Conservation (phyloP, 805 yeast species). For the Starmera dryadoides region DNA sequence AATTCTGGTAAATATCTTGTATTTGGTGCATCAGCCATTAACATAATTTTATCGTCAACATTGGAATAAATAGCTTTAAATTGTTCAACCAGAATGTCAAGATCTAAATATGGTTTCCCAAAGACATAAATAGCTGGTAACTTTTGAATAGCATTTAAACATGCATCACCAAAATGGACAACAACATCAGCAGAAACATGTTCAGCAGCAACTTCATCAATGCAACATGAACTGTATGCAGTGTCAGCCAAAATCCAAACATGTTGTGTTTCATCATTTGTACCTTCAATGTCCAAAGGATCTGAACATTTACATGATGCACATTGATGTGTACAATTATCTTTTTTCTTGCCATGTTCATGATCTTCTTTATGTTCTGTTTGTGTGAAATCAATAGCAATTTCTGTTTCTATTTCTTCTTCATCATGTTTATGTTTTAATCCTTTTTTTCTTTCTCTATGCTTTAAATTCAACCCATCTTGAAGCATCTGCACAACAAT, state of each 20-base stretch:
- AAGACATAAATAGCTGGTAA: constrained; percentile 75
- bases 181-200: constrained; percentile 83
- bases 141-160: constrained; percentile 70
- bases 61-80: constrained; percentile 38
- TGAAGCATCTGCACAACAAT: constrained; percentile 53
- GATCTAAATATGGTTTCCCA: constrained; percentile 57
- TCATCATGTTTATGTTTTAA: neutral
- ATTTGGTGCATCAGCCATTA: constrained; percentile 75
- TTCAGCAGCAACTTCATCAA: constrained; percentile 94
- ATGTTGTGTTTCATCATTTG: constrained; percentile 21
- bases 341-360: constrained; percentile 3
- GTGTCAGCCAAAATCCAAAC: constrained; percentile 92
- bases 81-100: constrained; percentile 25
- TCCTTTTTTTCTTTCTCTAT: constrained; percentile 5
- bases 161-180: constrained; percentile 92
- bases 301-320: constrained; percentile 19
- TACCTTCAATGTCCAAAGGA: constrained; percentile 4
- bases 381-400: neutral
- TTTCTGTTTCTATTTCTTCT: too few species aligned
- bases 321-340: constrained; percentile 14
- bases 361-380: constrained; percentile 2
- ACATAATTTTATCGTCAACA: constrained; percentile 35
- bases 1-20: constrained; percentile 37
- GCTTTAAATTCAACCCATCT: constrained; percentile 12
- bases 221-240: constrained; percentile 90